Evolutionary conservation across 495 filamentous ascomycete species (phyloP).

Genomic region (Entonaema liquescens): DNA sequence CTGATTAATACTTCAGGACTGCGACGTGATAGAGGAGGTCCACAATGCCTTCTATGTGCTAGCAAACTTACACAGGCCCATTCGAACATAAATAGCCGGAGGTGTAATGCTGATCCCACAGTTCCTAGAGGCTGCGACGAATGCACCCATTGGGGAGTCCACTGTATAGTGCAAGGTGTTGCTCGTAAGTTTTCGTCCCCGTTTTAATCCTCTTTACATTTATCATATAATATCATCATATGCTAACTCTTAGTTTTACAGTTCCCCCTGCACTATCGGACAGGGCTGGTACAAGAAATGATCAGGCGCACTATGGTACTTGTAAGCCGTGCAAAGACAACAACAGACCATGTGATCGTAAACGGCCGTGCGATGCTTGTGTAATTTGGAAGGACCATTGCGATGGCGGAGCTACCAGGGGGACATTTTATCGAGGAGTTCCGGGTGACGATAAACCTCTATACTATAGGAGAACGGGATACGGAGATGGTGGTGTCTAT

Average conservation of each 20-base stretch:
- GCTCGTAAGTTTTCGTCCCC: background rate
- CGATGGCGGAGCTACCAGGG: background rate
- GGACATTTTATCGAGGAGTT: slow-evolving; percentile 20
- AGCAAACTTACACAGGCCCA: background rate
- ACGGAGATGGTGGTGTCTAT: slow-evolving; percentile 1
- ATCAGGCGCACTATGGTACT: background rate
- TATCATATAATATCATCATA: too few species aligned
- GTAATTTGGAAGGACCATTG: background rate
- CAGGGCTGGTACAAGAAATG: background rate
- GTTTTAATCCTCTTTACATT: background rate
- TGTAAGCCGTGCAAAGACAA: background rate
- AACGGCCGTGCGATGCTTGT: slow-evolving; percentile 35
- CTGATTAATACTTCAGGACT: background rate
- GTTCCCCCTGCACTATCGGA: background rate
- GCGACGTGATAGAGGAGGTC: background rate
- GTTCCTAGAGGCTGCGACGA: background rate
- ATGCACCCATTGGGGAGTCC: slow-evolving; percentile 4
- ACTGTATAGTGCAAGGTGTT: background rate
- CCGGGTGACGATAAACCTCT: slow-evolving; percentile 19
- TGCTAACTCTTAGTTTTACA: background rate
- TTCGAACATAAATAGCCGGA: background rate
- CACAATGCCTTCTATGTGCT: background rate
- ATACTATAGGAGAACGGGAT: slow-evolving; percentile 15
- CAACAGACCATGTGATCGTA: slow-evolving; percentile 12
- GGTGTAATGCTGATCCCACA: background rate